Conservation (phyloP, 2,329 filamentous ascomycete genomes). For the Volutella citrinella region DNA sequence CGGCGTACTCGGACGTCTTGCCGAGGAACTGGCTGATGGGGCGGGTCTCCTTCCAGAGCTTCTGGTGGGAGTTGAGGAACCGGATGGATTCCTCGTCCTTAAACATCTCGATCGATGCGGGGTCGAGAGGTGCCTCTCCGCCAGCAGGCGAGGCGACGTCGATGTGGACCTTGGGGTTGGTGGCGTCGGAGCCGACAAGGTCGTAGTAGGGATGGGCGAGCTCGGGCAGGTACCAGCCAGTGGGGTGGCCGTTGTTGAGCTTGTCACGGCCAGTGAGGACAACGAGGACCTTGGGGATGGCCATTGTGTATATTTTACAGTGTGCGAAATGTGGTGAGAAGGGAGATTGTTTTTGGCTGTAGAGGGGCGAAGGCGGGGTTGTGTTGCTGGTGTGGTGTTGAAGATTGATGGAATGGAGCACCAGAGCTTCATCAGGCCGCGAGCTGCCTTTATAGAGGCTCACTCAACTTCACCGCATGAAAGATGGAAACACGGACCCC, state of each 20-base stretch:
- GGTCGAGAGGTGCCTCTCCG: slow-evolving; percentile 61
- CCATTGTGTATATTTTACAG: slow-evolving; percentile 38
- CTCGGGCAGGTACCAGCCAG: slow-evolving; percentile 44
- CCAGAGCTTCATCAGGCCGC: neutral
- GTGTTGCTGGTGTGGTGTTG: neutral
- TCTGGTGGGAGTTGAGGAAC: slow-evolving; percentile 55
- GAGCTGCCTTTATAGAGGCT: neutral
- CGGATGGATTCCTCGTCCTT: slow-evolving; percentile 48
- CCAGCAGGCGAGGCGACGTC: slow-evolving; percentile 61
- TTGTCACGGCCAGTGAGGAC: slow-evolving; percentile 38
- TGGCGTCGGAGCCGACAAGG: slow-evolving; percentile 34
- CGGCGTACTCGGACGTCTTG: slow-evolving; percentile 59
- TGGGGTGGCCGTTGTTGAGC: neutral
- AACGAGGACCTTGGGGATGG: slow-evolving; percentile 64
- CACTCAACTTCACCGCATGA: neutral
- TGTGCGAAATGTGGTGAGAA: neutral
- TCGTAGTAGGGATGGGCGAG: slow-evolving; percentile 63
- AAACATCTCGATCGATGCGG: slow-evolving; percentile 52
- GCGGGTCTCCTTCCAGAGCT: slow-evolving; percentile 62
- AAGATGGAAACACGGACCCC: too few species aligned
- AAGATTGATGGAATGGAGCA: neutral
- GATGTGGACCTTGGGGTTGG: slow-evolving; percentile 46
- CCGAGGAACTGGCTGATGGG: slow-evolving; percentile 56
- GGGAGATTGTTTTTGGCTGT: neutral
- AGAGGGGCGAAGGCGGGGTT: neutral